phyloP scores from a whole-genome alignment of 305 asterid species.

The Solanum hybrid region DNA sequence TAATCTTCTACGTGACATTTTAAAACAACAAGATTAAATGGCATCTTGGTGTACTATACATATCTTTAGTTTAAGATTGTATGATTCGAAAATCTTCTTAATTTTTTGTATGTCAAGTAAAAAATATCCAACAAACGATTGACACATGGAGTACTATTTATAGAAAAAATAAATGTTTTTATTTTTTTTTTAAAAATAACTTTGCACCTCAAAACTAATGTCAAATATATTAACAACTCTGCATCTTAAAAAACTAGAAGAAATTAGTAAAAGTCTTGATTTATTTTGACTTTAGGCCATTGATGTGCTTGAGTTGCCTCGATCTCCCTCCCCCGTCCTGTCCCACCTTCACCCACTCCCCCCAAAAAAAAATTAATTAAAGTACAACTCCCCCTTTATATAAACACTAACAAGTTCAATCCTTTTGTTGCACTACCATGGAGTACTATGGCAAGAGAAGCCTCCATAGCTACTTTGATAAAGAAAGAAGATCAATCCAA shows the following conservation, averaged over 20 bases:
- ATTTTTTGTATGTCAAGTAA: too few relatives aligned
- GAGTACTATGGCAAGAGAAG: constrained; percentile 21
- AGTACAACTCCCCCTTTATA: background rate
- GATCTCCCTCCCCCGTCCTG: background rate
- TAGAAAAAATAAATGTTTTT: background rate
- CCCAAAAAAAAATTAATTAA: background rate
- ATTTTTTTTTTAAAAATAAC: background rate
- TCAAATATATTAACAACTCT: background rate
- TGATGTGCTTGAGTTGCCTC: background rate
- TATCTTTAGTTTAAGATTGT: background rate
- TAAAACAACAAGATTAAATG: background rate
- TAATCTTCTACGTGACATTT: background rate
- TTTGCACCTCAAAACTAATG: background rate
- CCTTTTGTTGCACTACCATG: constrained; percentile 6
- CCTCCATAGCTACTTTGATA: constrained; percentile 30
- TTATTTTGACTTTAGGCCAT: background rate
- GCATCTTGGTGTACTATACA: background rate
- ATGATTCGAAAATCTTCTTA: background rate
- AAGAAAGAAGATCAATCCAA: constrained; percentile 18
- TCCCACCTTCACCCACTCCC: too few relatives aligned
- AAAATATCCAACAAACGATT: background rate
- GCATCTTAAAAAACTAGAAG: background rate
- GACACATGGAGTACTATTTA: background rate
- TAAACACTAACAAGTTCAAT: background rate
- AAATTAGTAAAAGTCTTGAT: too few relatives aligned